phyloP scores from a whole-genome alignment of 2,329 filamentous ascomycete species.

The Xylariales sp. region DNA sequence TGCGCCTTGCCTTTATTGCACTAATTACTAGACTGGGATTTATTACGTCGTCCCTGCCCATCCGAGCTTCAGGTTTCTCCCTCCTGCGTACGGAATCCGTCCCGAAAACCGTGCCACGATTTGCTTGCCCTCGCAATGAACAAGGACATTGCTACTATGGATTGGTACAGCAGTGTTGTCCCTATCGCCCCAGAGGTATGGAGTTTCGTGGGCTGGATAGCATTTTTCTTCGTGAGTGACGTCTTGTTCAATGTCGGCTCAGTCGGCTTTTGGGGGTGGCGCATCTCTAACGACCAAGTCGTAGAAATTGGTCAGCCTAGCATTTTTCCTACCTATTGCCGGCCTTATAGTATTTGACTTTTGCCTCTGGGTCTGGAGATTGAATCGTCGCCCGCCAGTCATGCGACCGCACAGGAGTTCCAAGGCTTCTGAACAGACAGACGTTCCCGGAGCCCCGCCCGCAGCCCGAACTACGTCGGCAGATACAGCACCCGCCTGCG shows the following conservation, averaged over 20 bases:
- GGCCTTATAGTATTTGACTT: conserved; percentile 48
- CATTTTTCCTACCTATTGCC: conserved; percentile 41
- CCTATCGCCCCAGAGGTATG: conserved; percentile 18
- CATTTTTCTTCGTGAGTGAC: conserved; percentile 26
- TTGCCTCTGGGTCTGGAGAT: conserved; percentile 48
- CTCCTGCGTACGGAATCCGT: neutral
- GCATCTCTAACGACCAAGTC: neutral
- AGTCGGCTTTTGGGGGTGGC: too few relatives aligned
- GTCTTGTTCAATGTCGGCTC: too few relatives aligned
- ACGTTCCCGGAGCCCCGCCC: too few relatives aligned
- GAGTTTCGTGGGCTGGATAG: conserved; percentile 22
- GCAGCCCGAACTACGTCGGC: too few relatives aligned
- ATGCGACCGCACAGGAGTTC: too few relatives aligned
- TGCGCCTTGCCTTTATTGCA: too few relatives aligned
- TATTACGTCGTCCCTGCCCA: too few relatives aligned
- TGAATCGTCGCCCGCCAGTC: conserved; percentile 21
- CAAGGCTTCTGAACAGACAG: too few relatives aligned
- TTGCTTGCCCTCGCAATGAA: too few relatives aligned
- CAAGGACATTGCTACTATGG: conserved; percentile 13
- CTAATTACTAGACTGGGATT: too few relatives aligned
- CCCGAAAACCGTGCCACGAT: neutral
- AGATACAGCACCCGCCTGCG: too few relatives aligned
- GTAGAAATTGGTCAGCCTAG: conserved; percentile 31
- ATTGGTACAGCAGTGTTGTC: conserved; percentile 16
- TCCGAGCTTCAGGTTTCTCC: too few relatives aligned